Conservation (phyloP, 2,329 filamentous ascomycete genomes). For the Cryphonectria nitschkei region DNA sequence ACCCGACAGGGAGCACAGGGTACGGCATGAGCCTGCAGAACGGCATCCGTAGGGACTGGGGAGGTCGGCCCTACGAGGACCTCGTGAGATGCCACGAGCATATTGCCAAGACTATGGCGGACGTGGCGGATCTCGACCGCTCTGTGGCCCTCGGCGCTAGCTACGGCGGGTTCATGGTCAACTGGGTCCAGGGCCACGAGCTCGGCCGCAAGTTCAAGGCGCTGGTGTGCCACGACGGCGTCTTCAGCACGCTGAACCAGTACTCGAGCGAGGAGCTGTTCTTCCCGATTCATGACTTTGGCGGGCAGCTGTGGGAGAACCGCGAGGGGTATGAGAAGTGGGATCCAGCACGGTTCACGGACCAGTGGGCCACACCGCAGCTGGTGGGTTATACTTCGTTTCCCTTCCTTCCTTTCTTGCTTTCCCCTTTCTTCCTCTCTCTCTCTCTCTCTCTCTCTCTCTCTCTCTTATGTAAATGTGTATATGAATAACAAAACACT, state of each 20-base stretch:
- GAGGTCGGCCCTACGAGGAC: constrained; percentile 81
- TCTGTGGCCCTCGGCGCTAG: constrained; percentile 76
- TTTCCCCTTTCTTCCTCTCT: no score
- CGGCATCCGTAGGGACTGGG: constrained; percentile 81
- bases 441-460: no score
- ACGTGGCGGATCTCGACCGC: constrained; percentile 69
- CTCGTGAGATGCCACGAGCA: constrained; percentile 78
- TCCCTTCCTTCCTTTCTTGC: no score
- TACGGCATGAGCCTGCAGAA: constrained; percentile 80
- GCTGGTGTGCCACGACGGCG: constrained; percentile 85
- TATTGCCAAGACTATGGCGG: constrained; percentile 63
- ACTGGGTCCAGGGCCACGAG: constrained; percentile 89
- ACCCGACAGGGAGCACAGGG: constrained; percentile 81
- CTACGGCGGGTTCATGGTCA: constrained; percentile 79
- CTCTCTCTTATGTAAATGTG: neutral
- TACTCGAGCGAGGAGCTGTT: constrained; percentile 71
- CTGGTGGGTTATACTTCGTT: constrained; percentile 55
- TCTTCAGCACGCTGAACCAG: constrained; percentile 72
- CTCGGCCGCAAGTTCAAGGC: constrained; percentile 86
- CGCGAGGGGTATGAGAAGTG: constrained; percentile 68
- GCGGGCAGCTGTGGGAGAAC: constrained; percentile 64
- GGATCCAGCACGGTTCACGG: constrained; percentile 66
- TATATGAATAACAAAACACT: neutral
- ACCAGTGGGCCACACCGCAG: constrained; percentile 84
- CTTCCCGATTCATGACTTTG: constrained; percentile 71